Evolutionary conservation across 192 early-diverging fungal genomes (phyloP).

Genomic region (Coemansia javaensis): DNA sequence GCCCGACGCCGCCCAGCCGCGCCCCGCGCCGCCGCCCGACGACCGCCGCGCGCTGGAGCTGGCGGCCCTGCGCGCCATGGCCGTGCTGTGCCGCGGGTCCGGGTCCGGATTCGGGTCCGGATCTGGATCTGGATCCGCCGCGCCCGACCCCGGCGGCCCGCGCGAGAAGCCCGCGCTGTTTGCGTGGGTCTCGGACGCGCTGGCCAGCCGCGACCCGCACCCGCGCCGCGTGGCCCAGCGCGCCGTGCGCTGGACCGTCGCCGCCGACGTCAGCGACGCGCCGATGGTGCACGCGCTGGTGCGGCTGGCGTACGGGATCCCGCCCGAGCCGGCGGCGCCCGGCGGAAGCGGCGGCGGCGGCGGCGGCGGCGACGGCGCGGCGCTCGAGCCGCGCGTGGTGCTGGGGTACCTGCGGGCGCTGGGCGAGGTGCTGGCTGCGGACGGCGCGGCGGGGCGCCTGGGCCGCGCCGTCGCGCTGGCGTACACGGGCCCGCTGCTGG

Average conservation of each 20-base stretch:
- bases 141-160: slow-evolving; percentile 21
- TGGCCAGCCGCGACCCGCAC: slow-evolving; percentile 15
- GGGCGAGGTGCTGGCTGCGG: slow-evolving; percentile 11
- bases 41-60: slow-evolving; percentile 73
- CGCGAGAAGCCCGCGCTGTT: slow-evolving; percentile 40
- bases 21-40: slow-evolving; percentile 65
- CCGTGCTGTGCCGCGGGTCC: slow-evolving; percentile 65
- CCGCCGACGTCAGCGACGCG: slow-evolving; percentile 17
- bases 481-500: slow-evolving; percentile 20
- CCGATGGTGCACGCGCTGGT: slow-evolving; percentile 36
- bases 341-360: neutral
- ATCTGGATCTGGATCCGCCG: too few species aligned
- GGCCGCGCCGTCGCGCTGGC: slow-evolving; percentile 10
- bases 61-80: slow-evolving; percentile 84
- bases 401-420: slow-evolving; percentile 37
- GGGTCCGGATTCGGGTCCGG: too few species aligned
- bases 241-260: slow-evolving; percentile 40
- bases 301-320: slow-evolving; percentile 36
- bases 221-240: slow-evolving; percentile 36
- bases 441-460: neutral
- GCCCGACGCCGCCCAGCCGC: slow-evolving; percentile 56
- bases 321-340: neutral
- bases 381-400: slow-evolving; percentile 19
- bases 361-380: slow-evolving; percentile 2
- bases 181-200: slow-evolving; percentile 42